Percentiles rank a stretch among this genome's conserved stretches.
Conservation (phyloP, 306 rosid genomes). For the Inga laurina region DNA sequence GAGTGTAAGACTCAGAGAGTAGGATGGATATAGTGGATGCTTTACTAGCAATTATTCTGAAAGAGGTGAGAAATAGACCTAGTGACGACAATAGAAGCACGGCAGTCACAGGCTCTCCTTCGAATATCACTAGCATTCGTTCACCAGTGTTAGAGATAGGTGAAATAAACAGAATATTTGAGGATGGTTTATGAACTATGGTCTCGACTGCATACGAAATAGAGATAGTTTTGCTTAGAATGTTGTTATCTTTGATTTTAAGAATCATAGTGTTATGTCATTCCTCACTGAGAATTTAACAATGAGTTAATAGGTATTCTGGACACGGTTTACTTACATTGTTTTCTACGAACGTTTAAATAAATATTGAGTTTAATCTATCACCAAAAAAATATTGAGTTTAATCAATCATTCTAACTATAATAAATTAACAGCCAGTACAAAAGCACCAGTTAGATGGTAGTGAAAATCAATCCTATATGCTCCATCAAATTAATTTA, state of each 20-base stretch:
- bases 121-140: background rate
- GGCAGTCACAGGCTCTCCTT: background rate
- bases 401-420: background rate
- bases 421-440: slow-evolving; percentile 13
- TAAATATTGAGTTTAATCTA: background rate
- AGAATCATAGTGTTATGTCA: background rate
- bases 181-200: background rate
- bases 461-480: background rate
- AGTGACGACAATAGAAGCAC: background rate
- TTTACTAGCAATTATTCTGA: background rate
- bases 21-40: background rate
- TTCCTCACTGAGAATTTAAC: background rate
- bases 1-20: background rate
- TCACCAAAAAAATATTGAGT: background rate
- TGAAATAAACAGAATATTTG: background rate
- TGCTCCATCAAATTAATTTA: background rate
- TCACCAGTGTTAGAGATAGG: too few species aligned
- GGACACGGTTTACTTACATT: background rate
- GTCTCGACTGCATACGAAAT: background rate
- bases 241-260: background rate
- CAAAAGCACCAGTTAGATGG: slow-evolving; percentile 3
- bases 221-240: background rate
- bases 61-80: background rate
- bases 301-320: background rate
- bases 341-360: background rate